Conservation (phyloP, 805 yeast species). For the Nakazawaea wickerhamii region DNA sequence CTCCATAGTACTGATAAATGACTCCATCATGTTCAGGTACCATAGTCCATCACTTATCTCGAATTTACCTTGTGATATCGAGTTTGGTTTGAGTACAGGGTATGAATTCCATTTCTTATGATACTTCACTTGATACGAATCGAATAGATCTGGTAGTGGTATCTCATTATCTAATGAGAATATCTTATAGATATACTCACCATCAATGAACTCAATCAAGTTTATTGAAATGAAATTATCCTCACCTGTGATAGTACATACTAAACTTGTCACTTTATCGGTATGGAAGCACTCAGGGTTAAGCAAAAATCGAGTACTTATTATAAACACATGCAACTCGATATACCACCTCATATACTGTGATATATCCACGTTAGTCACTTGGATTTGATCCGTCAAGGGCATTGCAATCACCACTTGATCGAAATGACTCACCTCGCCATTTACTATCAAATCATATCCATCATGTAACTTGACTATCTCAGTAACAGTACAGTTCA, state of each 20-base stretch:
- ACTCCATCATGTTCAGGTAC: slow-evolving; percentile 41
- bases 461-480: slow-evolving; percentile 13
- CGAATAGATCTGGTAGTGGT: neutral
- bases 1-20: slow-evolving; percentile 47
- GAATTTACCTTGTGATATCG: slow-evolving; percentile 23
- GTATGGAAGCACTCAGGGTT: slow-evolving; percentile 14
- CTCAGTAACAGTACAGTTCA: slow-evolving; percentile 26
- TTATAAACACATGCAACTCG: slow-evolving; percentile 32
- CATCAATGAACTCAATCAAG: slow-evolving; percentile 23
- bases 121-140: slow-evolving; percentile 12
- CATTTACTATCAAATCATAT: slow-evolving; percentile 8
- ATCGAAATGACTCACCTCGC: slow-evolving; percentile 20
- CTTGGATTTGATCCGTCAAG: slow-evolving; percentile 1
- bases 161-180: slow-evolving; percentile 24
- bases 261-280: slow-evolving; percentile 14
- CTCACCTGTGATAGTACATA: slow-evolving; percentile 14
- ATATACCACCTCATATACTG: slow-evolving; percentile 28
- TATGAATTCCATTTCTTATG: slow-evolving; percentile 39
- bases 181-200: slow-evolving; percentile 35
- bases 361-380: neutral
- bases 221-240: slow-evolving; percentile 30
- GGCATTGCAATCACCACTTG: slow-evolving; percentile 43
- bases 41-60: slow-evolving; percentile 29
- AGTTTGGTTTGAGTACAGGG: slow-evolving; percentile 32
- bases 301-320: slow-evolving; percentile 21